These are phyloP conservation scores for Viridothelium virens DNA, from an alignment of 495 filamentous ascomycete species.

Conservation along the genomic window DNA sequence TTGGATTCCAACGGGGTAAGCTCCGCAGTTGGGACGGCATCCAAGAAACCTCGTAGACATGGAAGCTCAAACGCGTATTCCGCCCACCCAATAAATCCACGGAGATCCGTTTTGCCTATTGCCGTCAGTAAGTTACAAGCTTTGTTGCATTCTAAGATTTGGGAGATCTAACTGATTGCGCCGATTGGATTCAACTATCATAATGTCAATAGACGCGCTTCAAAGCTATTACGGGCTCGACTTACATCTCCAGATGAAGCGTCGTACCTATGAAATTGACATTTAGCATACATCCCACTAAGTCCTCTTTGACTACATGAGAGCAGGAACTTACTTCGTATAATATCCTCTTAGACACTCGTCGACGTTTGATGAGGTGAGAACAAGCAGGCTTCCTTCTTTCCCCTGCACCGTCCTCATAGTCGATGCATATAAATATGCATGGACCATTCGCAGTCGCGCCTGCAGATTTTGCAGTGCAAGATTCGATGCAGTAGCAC, in stretches of 20 bases:
- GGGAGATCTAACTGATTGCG: slow-evolving; percentile 22
- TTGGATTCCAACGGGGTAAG: slow-evolving; percentile 67
- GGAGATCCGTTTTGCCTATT: slow-evolving; percentile 54
- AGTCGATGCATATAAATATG: slow-evolving; percentile 67
- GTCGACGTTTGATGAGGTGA: slow-evolving; percentile 54
- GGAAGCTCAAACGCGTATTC: slow-evolving; percentile 56
- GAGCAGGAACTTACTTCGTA: slow-evolving; percentile 61
- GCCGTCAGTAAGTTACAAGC: not conserved
- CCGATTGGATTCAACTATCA: slow-evolving; percentile 35
- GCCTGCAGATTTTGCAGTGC: slow-evolving; percentile 81
- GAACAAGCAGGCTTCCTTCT: slow-evolving; percentile 53
- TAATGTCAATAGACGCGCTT: not conserved
- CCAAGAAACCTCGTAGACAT: slow-evolving; percentile 63
- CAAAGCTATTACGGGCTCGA: not conserved
- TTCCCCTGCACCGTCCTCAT: slow-evolving; percentile 51
- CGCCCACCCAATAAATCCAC: slow-evolving; percentile 67
- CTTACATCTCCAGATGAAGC: slow-evolving; percentile 9
- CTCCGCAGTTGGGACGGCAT: slow-evolving; percentile 73
- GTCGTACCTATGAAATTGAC: slow-evolving; percentile 3
- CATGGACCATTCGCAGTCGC: slow-evolving; percentile 68
- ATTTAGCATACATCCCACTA: slow-evolving; percentile 1
- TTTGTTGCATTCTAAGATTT: not conserved
- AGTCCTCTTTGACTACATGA: slow-evolving; percentile 30
- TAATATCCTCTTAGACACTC: slow-evolving; percentile 57
- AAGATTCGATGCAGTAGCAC: slow-evolving; percentile 51